Evolutionary conservation across 2,329 filamentous ascomycete species (phyloP), one percentile per base, ranked within the genome.

Genomic region (Gaeumannomyces sp.): DNA sequence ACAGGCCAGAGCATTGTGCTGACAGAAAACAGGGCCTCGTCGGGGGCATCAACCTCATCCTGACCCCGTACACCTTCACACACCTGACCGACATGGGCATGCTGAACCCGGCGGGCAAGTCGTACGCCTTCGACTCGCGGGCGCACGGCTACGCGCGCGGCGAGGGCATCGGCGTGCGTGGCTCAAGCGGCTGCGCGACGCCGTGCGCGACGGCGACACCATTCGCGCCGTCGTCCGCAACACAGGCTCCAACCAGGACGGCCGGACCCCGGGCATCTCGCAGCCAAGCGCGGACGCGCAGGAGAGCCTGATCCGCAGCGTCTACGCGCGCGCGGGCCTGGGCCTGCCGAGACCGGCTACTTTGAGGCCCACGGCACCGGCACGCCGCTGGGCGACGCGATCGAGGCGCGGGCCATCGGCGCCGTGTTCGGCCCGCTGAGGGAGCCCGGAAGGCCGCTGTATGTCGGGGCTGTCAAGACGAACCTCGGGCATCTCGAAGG

Each of bases 91-190:
- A 67, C 38, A 60, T 66, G 45, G 66, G 65, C 27, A 60, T 71
- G 33, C 65, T 71, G 10, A 69, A 67, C 10, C 67, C 68, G 3
- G 69, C 69, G 13, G 69, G 66, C 2, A 65, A 63, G 11, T 74
- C 70, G 65, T 68, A 74, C 60, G 71, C 69, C 4, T 81, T 77
- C 38, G 79, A 81, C 65, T 66, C 70, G 1, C 67, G 68, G 2
- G 81, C 78, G 0, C 73, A 79, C 64, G 82, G 81, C 0, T 84
- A 83, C 66, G 76, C 72, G 0, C 73, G 78, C 16, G 80, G 77
- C 1, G 81, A 84, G 65, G 81, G 78, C 1, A 70, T 78, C 11
- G 75, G 69, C 4, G 69, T 73, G 10, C 53, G 64, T 80, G 0
- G n/a, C 61, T 84, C 1, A 83, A 83, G 70, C 72, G 71, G 0